Base-by-base conservation (phyloP, 768 basidiomycete species). In the Megacollybia marginata region DNA sequence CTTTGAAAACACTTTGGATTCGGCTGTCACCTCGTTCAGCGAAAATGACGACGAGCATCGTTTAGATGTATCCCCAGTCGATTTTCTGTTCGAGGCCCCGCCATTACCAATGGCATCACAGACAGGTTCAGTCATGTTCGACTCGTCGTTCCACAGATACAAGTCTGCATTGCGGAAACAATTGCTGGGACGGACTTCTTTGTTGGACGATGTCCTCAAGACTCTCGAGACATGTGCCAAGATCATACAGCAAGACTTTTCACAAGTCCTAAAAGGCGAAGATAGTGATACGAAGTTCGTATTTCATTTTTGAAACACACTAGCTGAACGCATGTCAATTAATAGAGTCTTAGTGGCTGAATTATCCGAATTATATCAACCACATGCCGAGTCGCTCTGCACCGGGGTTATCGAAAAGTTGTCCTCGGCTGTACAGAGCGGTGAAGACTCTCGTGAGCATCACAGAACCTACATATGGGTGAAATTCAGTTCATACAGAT, bases 131-230 rank as follows among this genome's bases (percentile, higher is more conserved):
- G 71, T 66, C 42, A 59, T 64, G 50, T 64, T 64, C 13, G 69
- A 76, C 51, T 62, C 67, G 15, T 68, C 79, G 1, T 83, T 90
- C 57, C 73, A 75, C 40, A 78, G 72, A 57, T 90, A 88, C 59
- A 80, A 78, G 54, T 55, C 65, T n/a, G 64, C 75, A 3, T 59
- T 92, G 33, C 79, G 73, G 49, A 75, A 75, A 42, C 85, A 85
- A 53, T 66, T 91, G n/a, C 56, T 73, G 18, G 80, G 82, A 16
- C 78, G 88, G 35, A 84, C 85, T 10, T 70, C 78, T 1, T 62
- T 79, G 40, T 64, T 91, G 23, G 74, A 88, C 50, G 66, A 71
- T 18, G 72, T 85, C 11, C 60, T 92, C 51, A 64, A 62, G 8
- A 70, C 67, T 2, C 65, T 90, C 10, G 89, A 92, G 54, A 70